Conservation (phyloP, 805 yeast species). For the Hemisphaericaspora nanyangensis region DNA sequence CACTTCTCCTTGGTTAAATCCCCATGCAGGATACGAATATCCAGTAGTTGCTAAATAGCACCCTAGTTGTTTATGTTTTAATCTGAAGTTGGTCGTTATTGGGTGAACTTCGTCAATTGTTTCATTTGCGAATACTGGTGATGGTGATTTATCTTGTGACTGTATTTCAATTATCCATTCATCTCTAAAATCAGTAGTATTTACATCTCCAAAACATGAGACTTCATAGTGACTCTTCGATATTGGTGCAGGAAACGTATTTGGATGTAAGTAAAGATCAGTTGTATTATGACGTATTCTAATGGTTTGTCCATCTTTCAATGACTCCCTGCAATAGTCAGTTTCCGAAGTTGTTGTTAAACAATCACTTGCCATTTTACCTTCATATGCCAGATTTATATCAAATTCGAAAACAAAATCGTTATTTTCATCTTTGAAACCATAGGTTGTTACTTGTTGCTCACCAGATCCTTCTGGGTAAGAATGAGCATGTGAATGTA, state of each 20-base stretch:
- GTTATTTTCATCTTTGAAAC: conserved; percentile 84
- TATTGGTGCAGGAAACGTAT: conserved; percentile 72
- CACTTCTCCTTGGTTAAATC: conserved; percentile 79
- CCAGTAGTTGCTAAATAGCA: conserved; percentile 81
- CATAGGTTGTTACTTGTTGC: conserved; percentile 92
- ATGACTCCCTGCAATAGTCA: conserved; percentile 9
- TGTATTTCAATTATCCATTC: conserved; percentile 88
- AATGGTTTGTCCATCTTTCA: conserved; percentile 62
- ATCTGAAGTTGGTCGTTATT: conserved; percentile 69
- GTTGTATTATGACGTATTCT: conserved; percentile 71
- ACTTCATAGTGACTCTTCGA: conserved; percentile 71
- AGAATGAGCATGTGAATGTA: conserved; percentile 83
- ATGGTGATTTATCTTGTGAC: conserved; percentile 47
- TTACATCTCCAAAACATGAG: conserved; percentile 75
- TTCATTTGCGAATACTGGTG: conserved; percentile 44
- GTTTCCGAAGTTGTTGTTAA: not conserved
- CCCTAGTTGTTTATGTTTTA: conserved; percentile 58
- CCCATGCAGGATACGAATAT: conserved; percentile 71
- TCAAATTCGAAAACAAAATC: conserved; percentile 70
- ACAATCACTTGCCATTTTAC: conserved; percentile 30
- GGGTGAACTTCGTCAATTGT: conserved; percentile 57
- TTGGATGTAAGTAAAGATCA: conserved; percentile 79
- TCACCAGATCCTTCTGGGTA: conserved; percentile 92
- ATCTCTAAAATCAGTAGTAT: conserved; percentile 75
- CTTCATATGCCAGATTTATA: conserved; percentile 8